These are phyloP conservation scores for Cyclanthera cordifolia DNA, from an alignment of 306 rosid genomes.

Conservation along the genomic window DNA sequence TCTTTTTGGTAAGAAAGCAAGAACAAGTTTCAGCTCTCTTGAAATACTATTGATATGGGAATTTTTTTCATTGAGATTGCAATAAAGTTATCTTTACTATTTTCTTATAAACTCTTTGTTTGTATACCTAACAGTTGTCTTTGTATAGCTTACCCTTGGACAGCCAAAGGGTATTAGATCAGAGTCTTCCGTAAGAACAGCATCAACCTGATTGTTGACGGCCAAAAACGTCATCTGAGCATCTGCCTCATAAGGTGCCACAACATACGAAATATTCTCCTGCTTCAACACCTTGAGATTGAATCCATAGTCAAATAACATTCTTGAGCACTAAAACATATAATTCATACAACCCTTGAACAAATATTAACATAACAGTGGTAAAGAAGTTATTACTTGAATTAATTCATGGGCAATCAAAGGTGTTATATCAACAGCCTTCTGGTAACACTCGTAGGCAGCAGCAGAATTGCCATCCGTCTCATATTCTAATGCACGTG, in stretches of 20 bases:
- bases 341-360: neutral
- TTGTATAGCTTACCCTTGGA: slow-evolving; percentile 56
- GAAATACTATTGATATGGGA: too few relatives aligned
- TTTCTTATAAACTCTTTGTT: too few relatives aligned
- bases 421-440: slow-evolving; percentile 93
- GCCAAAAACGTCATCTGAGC: slow-evolving; percentile 97
- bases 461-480: slow-evolving; percentile 66
- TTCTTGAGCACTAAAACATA: neutral
- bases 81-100: too few relatives aligned
- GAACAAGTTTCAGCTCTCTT: too few relatives aligned
- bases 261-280: slow-evolving; percentile 59
- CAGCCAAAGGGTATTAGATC: slow-evolving; percentile 95
- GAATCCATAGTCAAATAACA: slow-evolving; percentile 6
- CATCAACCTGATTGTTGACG: slow-evolving; percentile 56
- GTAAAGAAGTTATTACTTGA: slow-evolving; percentile 34
- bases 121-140: neutral
- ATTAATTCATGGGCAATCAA: slow-evolving; percentile 54
- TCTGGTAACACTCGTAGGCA: slow-evolving; percentile 88
- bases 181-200: slow-evolving; percentile 85
- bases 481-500: slow-evolving; percentile 71
- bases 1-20: too few relatives aligned
- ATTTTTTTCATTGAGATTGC: too few relatives aligned
- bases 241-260: slow-evolving; percentile 98
- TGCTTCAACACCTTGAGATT: slow-evolving; percentile 56
- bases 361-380: neutral